Evolutionary conservation across 805 yeast genomes (phyloP), one percentile per base, ranked within the genome.

Genomic region (Pichia kluyveri): DNA sequence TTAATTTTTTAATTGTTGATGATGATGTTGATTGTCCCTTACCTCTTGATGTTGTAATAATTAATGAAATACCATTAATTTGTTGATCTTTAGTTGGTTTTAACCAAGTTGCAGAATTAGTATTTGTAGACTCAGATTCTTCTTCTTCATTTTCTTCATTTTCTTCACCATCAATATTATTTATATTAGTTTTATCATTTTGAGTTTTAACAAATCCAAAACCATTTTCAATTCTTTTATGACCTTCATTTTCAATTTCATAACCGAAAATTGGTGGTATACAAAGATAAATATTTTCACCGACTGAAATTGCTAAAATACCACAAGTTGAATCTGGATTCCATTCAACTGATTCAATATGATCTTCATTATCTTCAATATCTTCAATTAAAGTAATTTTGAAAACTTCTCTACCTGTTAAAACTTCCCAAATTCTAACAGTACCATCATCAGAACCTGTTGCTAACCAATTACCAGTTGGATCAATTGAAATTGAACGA

Each of bases 391-490:
- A 74, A 8, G 52, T 54, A n/a, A 77, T 70, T 51, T 79, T 77
- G 74, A 79, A 86, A 45, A 91, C 86, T 71, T 91, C 95, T 68
- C 99, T 82, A 42, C 99, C 99, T 6, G 97, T 87, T 51, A 89
- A 69, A 18, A 89, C 82, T 69, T 93, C 99, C 98, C 99, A 93
- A n/a, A 93, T 76, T 57, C 96, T 77, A 8, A 93, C 90, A 17
- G 90, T 77, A 47, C 98, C 98, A 63, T 93, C 99, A 63, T 93
- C 98, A 17, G 96, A 86, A 50, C 97, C 99, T 4, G 99, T 93
- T 19, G 99, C 99, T 48, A 93, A 71, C 93, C 96, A 93, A 57
- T 84, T 73, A 5, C 99, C 99, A 32, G 81, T 73, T 44, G 96
- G 95, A 62, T 91, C 96, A 43, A 91, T 76, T 9, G 90, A 79